A percentile compares a stretch with the other conserved stretches of the same genome.
Evolutionary conservation across 208 protist genomes (phyloP).

Genomic region (Acanthamoeba comandoni): DNA sequence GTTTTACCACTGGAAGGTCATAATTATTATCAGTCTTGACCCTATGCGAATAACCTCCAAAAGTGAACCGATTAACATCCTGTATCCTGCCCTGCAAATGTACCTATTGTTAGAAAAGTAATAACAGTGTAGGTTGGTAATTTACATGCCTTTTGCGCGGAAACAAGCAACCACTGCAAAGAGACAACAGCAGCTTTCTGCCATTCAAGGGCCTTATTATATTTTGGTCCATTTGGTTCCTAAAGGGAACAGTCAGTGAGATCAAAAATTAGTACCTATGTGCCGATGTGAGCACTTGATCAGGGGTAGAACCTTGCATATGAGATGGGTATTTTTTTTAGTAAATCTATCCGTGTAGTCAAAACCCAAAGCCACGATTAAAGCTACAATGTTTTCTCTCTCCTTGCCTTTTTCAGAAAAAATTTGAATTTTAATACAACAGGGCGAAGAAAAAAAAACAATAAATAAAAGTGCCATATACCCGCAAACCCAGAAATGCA

Average conservation of each 20-base stretch:
- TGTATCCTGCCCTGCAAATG: conserved; percentile 24
- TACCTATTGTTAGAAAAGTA: neutral
- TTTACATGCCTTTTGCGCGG: neutral
- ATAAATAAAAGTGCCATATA: neutral
- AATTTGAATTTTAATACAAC: neutral
- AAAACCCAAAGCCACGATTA: conserved; percentile 32
- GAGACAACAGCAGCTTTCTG: neutral
- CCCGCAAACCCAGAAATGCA: conserved; percentile 16
- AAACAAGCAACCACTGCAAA: neutral
- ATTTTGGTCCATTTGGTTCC: conserved; percentile 14
- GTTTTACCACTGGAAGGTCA: no score
- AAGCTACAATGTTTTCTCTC: neutral
- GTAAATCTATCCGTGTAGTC: conserved; percentile 9
- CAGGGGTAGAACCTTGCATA: conserved; percentile 22
- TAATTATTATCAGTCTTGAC: no score
- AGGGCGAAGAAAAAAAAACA: neutral
- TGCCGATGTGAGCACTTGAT: neutral
- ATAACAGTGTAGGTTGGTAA: neutral
- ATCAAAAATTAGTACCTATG: neutral
- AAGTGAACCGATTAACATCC: conserved; percentile 13
- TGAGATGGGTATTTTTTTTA: conserved; percentile 31
- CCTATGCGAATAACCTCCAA: no score
- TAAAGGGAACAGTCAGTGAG: neutral
- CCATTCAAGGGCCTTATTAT: conserved; percentile 21
- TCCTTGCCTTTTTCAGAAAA: conserved; percentile 2